Base-by-base conservation (phyloP, 2,329 filamentous ascomycete genomes). In the Neopestalotiopsis clavispora region DNA sequence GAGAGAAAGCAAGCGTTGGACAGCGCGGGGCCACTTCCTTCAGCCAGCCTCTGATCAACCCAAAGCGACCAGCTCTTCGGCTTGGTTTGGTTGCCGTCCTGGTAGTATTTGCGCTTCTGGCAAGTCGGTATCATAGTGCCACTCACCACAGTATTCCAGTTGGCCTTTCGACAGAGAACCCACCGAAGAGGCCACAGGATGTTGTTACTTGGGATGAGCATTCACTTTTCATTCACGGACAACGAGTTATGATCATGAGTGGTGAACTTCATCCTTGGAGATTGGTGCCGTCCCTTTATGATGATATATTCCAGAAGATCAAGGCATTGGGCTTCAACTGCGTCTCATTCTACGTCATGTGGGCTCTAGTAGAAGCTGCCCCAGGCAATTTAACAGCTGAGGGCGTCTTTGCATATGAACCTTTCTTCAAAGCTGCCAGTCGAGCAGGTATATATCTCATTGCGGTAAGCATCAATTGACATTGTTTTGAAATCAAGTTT, bases 301-400 rank as follows among this genome's bases (percentile, higher is more conserved):
- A 1, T 85, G 93, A 95, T 72, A 76, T 95, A 1, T 91, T 96
- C 74, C 90, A 95, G 74, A 96, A 96, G 79, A 89, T 95, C 78
- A 94, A 92, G 78, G 90, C 92, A 0, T 80, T 94, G 1, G 93
- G 93, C 0, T 94, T 94, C 80, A 95, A 92, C 74, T 87, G 89
- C 61, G 91, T 94, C 1, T 93, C 91, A 0, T 94, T 94, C 77
- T 95, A 95, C 75, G 85, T 90, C 14, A 87, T 94, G 73, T 95
- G 92, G 93, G 91, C 90, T 3, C 81, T 95, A 7, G 78, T 94
- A 0, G 93, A 95, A 77, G 92, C 91, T 2, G 90, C 91, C 69
- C 89, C 84, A 0, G 93, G 92, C 2, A 83, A 88, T 4, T 94
- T 93, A 73, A 84, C 84, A 10, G 90, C 89, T 1, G 88, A 93